Base-by-base conservation (phyloP, 495 filamentous ascomycete species). In the Penicillium manginii region DNA sequence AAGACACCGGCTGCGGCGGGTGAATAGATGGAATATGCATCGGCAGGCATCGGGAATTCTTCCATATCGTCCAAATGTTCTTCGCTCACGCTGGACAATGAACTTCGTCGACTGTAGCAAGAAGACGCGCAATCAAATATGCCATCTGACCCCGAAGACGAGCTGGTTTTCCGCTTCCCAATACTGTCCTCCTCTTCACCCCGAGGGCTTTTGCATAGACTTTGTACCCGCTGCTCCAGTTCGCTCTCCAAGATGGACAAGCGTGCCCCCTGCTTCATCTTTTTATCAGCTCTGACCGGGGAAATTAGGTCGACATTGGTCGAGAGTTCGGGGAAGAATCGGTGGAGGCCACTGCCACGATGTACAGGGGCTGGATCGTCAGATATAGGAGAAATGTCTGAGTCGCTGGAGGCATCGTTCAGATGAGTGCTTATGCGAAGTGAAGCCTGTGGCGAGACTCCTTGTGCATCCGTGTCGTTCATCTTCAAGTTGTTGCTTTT, bases 1-100 rank as follows among this genome's bases (percentile, higher is more conserved):
- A 82, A 80, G 6, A 80, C 77, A 11, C 79, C 77, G 1, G 75
- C 76, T 2, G 63, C 59, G 2, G 61, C 60, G 1, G 78, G 78
- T 1, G 72, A 77, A 7, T 63, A 50, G 48, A 80, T 71, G 10
- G 74, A 76, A 52, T 76, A 73, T 15, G 59, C 55, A 66, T 68
- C 71, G 31, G 63, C 59, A 6, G 66, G 60, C 14, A 59, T 68
- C n/a, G 61, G 51, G 1, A 40, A n/a, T 11, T 23, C 4, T 15
- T 32, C 45, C 33, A 29, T 33, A 3, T 26, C 23, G 48, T 22
- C 35, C 47, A 29, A 22, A 17, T 11, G 12, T 8, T 64, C 66
- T 2, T 62, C 67, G 2, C 29, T 63, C 9, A 71, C 22, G 47
- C 70, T 78, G 23, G 67, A 71, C 9, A 72, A 37, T 4, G 75